phyloP scores from a whole-genome alignment of 257 asterid genomes.

The Mentha longifolia region DNA sequence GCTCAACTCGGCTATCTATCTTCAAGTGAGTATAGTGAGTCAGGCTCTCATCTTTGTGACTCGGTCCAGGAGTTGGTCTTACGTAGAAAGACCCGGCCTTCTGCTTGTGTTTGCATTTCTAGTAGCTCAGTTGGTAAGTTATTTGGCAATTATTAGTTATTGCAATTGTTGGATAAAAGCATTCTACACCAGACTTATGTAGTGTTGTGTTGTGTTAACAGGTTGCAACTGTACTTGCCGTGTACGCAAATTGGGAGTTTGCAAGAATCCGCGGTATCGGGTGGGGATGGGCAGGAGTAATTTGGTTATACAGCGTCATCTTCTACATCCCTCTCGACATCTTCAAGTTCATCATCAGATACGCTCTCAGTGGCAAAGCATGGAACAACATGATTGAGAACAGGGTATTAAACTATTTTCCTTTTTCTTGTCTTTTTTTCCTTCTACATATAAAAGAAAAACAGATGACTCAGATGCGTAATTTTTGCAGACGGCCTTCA shows the following conservation, averaged over 20 bases:
- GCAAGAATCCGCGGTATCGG: conserved; percentile 55
- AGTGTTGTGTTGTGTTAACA: background rate
- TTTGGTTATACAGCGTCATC: conserved; percentile 57
- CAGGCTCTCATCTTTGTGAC: conserved; percentile 72
- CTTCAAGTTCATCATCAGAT: conserved; percentile 52
- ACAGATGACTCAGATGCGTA: background rate
- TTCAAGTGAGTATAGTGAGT: conserved; percentile 67
- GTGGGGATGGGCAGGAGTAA: conserved; percentile 69
- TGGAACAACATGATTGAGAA: conserved; percentile 55
- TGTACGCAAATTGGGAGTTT: conserved; percentile 56
- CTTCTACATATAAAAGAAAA: background rate
- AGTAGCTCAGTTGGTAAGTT: conserved; percentile 52
- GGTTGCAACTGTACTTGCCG: conserved; percentile 61
- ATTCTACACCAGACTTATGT: no score
- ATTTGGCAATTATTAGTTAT: no score
- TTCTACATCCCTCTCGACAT: conserved; percentile 55
- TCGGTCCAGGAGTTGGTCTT: conserved; percentile 66
- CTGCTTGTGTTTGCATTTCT: conserved; percentile 53
- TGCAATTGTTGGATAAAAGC: no score
- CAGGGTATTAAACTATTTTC: conserved; percentile 29
- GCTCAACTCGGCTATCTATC: conserved; percentile 58
- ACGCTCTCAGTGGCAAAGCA: conserved; percentile 53
- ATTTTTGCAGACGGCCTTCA: conserved; percentile 49
- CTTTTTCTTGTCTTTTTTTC: background rate
- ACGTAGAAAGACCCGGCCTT: conserved; percentile 54